These are phyloP conservation scores for Cutaneotrichosporon dermatis DNA, from an alignment of 1,284 basidiomycete species.

Conservation along the genomic window DNA sequence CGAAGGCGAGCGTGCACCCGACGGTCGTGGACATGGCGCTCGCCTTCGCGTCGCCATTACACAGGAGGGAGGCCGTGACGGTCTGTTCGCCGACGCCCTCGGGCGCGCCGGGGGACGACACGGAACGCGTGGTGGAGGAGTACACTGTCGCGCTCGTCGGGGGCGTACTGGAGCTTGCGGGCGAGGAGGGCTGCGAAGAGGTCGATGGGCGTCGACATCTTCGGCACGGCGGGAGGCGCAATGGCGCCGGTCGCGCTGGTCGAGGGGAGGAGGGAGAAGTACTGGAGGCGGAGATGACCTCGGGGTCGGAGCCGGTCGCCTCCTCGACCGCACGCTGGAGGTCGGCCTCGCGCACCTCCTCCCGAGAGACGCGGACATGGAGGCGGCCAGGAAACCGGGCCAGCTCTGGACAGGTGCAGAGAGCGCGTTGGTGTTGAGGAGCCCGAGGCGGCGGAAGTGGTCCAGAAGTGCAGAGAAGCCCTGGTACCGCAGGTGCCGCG, in stretches of 20 bases:
- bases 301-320: slow-evolving; percentile 26
- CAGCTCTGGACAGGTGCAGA: slow-evolving; percentile 29
- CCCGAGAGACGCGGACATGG: slow-evolving; percentile 10
- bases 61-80: slow-evolving; percentile 69
- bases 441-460: slow-evolving; percentile 67
- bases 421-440: slow-evolving; percentile 56
- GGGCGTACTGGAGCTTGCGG: slow-evolving; percentile 66
- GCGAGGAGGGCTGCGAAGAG: slow-evolving; percentile 71
- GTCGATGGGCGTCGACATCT: slow-evolving; percentile 62
- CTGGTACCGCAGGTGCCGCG: slow-evolving; percentile 88
- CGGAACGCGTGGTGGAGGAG: slow-evolving; percentile 78
- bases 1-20: slow-evolving; percentile 76
- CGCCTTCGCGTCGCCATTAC: slow-evolving; percentile 62
- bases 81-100: slow-evolving; percentile 53
- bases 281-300: slow-evolving; percentile 58
- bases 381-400: slow-evolving; percentile 23
- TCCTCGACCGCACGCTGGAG: slow-evolving; percentile 2
- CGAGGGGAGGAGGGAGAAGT: slow-evolving; percentile 52
- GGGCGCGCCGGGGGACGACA: slow-evolving; percentile 20
- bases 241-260: slow-evolving; percentile 9
- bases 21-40: slow-evolving; percentile 88
- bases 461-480: slow-evolving; percentile 76
- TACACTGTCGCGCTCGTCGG: slow-evolving; percentile 78
- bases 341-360: slow-evolving; percentile 2
- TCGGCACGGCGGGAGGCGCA: slow-evolving; percentile 6